Evolutionary conservation across 108 stramenopile genomes (phyloP), one percentile per base, ranked within the genome.

Genomic region (Nitzschia inconspicua): DNA sequence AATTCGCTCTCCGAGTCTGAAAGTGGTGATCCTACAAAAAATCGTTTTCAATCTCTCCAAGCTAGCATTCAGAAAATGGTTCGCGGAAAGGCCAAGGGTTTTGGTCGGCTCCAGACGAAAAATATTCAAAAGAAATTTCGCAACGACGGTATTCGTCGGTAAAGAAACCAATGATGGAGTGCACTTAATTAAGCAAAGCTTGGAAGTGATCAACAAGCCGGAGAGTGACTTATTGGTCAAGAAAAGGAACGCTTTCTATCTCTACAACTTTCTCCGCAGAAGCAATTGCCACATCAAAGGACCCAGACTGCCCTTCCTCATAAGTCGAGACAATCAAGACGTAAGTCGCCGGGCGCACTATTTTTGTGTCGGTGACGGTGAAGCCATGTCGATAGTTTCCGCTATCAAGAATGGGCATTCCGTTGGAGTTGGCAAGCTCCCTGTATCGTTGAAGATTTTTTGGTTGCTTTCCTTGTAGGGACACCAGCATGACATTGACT

Each of bases 381-480:
- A 82, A 89, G 4, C 83, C 81, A 47, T 83, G 77, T 30, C 88
- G 70, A 47, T 85, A 88, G 48, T 66, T 72, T 25, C 84, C 84
- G 8, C 74, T 76, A 53, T 89, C 82, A 24, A 89, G 40, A 9
- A 79, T 8, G 6, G 76, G 75, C 7, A 53, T 44, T 19, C 74
- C 67, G 31, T 63, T 64, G 14, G 19, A 74, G 30, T 35, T 54
- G 26, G 9, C 1, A 18, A 28, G 31, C 35, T 54, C 53, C 23
- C 53, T 19, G 0, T 36, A 32, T 35, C 37, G 41, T 41, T 43
- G 61, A 24, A 57, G 36, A 14, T 60, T 40, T 30, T 27, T 27
- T 2, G 46, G 14, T 1, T 53, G 51, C 13, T 62, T 50, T 47
- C 42, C 22, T 44, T 34, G 60, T 32, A 76, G 34, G 3, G 35